Evolutionary conservation across 192 early-diverging fungal genomes (phyloP).

Genomic region (Chytriomyces sp.): DNA sequence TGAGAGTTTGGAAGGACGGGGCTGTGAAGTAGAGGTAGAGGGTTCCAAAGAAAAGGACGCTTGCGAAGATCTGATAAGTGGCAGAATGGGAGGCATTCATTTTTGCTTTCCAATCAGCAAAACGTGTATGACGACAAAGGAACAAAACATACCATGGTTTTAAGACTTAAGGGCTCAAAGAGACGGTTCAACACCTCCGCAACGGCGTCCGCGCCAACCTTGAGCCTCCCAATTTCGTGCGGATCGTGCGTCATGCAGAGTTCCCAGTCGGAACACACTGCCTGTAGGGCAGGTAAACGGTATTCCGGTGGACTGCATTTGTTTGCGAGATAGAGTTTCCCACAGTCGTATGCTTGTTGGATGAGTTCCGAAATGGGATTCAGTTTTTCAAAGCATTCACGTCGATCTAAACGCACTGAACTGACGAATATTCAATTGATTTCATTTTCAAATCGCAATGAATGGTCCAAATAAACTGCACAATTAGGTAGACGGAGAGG

Average conservation of each 20-base stretch:
- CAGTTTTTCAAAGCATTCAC: slow-evolving; percentile 1
- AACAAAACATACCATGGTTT: slow-evolving; percentile 66
- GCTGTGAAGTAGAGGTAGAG: slow-evolving; percentile 29
- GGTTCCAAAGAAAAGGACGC: slow-evolving; percentile 27
- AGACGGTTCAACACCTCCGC: slow-evolving; percentile 82
- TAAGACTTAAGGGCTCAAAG: slow-evolving; percentile 82
- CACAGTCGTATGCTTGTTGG: slow-evolving; percentile 65
- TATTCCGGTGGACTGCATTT: slow-evolving; percentile 54
- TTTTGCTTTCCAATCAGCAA: too few species aligned
- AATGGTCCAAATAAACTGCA: slow-evolving; percentile 70
- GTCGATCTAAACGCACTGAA: background rate
- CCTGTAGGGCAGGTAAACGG: slow-evolving; percentile 64
- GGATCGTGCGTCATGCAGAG: slow-evolving; percentile 63
- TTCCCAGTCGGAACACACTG: slow-evolving; percentile 63
- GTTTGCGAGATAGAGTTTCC: slow-evolving; percentile 63
- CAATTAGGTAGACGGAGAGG: slow-evolving; percentile 60
- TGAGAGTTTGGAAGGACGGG: slow-evolving; percentile 23
- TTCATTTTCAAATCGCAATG: slow-evolving; percentile 73
- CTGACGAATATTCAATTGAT: slow-evolving; percentile 61
- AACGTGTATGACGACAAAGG: background rate
- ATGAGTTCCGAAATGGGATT: slow-evolving; percentile 42
- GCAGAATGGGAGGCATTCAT: background rate
- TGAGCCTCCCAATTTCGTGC: slow-evolving; percentile 64
- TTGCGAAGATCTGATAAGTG: slow-evolving; percentile 1
- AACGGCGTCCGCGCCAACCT: slow-evolving; percentile 79